A percentile compares a stretch with the other conserved stretches of the same genome.
These are phyloP conservation scores for Sugiyamaella xylanicola DNA, from an alignment of 1,139 yeast genomes.

Conservation along the genomic window DNA sequence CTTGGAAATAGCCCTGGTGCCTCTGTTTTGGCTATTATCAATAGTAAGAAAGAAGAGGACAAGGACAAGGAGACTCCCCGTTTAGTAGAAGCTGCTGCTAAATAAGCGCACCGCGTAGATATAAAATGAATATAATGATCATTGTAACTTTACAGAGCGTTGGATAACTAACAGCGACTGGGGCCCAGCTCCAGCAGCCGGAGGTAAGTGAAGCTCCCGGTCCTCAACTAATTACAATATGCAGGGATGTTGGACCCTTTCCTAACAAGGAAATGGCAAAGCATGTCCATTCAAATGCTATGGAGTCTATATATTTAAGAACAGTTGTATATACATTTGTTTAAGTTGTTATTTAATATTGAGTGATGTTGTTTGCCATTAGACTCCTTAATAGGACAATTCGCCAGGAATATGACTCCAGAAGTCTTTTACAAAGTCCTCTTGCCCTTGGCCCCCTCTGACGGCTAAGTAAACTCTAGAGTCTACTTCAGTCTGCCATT, in stretches of 20 bases:
- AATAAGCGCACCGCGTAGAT: neutral
- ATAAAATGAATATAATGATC: no score
- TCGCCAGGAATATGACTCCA: constrained; percentile 53
- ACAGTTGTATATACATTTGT: neutral
- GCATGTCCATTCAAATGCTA: no score
- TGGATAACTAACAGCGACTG: no score
- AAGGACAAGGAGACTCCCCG: neutral
- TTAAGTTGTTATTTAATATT: no score
- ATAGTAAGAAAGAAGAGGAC: constrained; percentile 45
- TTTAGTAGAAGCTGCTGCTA: constrained; percentile 10
- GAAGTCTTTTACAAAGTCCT: constrained; percentile 50
- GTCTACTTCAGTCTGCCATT: constrained; percentile 53
- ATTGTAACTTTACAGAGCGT: no score
- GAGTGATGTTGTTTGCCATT: no score
- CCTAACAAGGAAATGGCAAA: no score
- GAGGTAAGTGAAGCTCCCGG: no score
- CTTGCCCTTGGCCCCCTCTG: constrained; percentile 54
- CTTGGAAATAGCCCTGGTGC: constrained; percentile 55
- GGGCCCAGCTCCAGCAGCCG: no score
- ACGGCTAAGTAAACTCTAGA: constrained; percentile 56
- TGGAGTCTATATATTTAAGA: neutral
- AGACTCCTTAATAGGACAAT: constrained; percentile 45
- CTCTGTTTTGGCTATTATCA: constrained; percentile 58
- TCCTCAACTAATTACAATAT: no score
- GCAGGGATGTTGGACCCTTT: neutral